Conservation (phyloP, 116 monocot species). For the Zostera marina region DNA sequence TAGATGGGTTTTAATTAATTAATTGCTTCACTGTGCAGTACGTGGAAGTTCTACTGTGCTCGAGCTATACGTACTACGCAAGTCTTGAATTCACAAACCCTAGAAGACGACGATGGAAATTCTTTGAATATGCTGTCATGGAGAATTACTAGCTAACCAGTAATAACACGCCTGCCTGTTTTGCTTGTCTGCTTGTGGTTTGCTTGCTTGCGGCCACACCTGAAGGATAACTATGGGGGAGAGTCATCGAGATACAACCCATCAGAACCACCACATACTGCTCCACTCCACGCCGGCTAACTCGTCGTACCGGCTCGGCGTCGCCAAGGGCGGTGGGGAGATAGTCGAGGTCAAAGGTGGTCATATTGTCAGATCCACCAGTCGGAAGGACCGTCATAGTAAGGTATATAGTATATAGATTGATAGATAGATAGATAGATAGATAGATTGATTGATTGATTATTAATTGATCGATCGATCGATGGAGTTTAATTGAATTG, state of each 20-base stretch:
- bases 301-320: background rate
- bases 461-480: too few species aligned
- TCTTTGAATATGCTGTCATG: too few species aligned
- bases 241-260: background rate
- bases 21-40: background rate
- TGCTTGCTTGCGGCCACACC: too few species aligned
- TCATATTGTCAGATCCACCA: background rate
- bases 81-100: background rate
- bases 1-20: background rate
- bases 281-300: background rate
- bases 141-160: too few species aligned
- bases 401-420: constrained; percentile 24
- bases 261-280: background rate
- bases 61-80: background rate
- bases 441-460: too few species aligned
- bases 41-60: background rate
- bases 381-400: constrained; percentile 56
- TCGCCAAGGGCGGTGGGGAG: background rate
- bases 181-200: too few species aligned
- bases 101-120: background rate
- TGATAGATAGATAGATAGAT: too few species aligned
- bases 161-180: too few species aligned
- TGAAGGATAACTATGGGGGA: too few species aligned
- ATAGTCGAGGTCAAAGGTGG: background rate
- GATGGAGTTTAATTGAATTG: too few species aligned